phyloP scores from a whole-genome alignment of 768 basidiomycete genomes.

The Trametes villosa region DNA sequence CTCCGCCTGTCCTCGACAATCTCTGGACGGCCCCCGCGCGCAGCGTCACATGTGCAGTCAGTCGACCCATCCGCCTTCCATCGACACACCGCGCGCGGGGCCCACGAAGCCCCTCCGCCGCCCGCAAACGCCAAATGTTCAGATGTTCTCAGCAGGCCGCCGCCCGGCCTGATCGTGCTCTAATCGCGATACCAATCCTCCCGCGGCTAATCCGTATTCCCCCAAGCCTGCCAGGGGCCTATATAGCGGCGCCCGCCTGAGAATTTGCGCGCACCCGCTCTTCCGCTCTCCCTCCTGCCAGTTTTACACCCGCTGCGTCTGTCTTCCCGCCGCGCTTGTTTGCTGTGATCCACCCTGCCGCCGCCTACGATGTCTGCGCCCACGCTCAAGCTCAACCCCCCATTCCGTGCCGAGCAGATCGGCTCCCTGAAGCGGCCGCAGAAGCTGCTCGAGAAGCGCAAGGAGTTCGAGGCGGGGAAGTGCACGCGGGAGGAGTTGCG shows the following conservation, averaged over 20 bases:
- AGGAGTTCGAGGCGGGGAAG: conserved; percentile 46
- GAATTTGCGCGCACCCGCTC: conserved; percentile 9
- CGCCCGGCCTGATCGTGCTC: conserved; percentile 17
- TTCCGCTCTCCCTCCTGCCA: neutral
- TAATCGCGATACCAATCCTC: conserved; percentile 14
- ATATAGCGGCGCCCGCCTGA: conserved; percentile 20
- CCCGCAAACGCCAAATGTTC: neutral
- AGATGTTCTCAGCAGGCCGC: conserved; percentile 15
- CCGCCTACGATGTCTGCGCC: conserved; percentile 14
- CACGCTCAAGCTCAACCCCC: conserved; percentile 38
- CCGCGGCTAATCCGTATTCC: conserved; percentile 16
- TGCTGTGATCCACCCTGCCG: neutral
- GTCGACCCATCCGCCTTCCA: neutral
- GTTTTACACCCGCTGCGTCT: neutral
- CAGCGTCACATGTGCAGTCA: conserved; percentile 14
- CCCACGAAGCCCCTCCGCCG: neutral
- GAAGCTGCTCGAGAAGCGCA: conserved; percentile 52
- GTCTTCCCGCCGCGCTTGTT: neutral
- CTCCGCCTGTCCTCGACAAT: neutral
- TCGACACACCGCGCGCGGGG: neutral
- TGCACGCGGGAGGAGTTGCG: conserved; percentile 49
- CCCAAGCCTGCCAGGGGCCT: conserved; percentile 1
- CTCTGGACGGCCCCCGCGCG: neutral
- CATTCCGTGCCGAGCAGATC: conserved; percentile 59
- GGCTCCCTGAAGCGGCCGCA: conserved; percentile 63